A percentile compares a stretch with the other conserved stretches of the same genome.
Conservation (phyloP, 768 basidiomycete genomes). For the Heimioporus sp. region DNA sequence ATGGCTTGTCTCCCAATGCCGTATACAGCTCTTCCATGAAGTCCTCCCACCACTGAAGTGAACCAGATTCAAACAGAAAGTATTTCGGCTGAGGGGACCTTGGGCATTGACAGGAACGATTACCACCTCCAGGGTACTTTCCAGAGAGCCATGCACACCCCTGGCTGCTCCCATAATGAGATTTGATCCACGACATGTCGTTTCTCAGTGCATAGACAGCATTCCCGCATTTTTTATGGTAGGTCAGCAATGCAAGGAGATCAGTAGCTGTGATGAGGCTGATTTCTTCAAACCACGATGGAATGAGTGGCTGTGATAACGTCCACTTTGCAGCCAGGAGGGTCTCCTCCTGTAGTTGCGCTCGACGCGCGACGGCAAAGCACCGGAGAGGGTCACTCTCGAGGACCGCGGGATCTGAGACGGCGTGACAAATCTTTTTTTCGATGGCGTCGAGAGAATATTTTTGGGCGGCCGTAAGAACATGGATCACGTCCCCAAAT, state of each 20-base stretch:
- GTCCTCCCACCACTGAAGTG: conserved; percentile 14
- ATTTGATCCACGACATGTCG: no score
- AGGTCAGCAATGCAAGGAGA: neutral
- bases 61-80: neutral
- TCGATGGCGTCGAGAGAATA: neutral
- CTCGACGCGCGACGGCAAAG: neutral
- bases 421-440: neutral
- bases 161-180: no score
- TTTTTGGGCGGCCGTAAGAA: neutral
- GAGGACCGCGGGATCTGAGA: neutral
- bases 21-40: conserved; percentile 4
- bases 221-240: no score
- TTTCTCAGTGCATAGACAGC: no score
- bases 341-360: neutral
- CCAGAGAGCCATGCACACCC: no score
- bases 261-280: neutral
- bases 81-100: neutral
- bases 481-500: neutral
- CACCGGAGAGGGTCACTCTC: neutral
- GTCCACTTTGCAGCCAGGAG: neutral
- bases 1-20: conserved; percentile 22
- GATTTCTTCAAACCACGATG: neutral
- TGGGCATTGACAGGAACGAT: neutral
- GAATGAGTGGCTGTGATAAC: neutral
- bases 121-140: no score